phyloP scores from a whole-genome alignment of 768 basidiomycete species.

The Ramaria sp. region DNA sequence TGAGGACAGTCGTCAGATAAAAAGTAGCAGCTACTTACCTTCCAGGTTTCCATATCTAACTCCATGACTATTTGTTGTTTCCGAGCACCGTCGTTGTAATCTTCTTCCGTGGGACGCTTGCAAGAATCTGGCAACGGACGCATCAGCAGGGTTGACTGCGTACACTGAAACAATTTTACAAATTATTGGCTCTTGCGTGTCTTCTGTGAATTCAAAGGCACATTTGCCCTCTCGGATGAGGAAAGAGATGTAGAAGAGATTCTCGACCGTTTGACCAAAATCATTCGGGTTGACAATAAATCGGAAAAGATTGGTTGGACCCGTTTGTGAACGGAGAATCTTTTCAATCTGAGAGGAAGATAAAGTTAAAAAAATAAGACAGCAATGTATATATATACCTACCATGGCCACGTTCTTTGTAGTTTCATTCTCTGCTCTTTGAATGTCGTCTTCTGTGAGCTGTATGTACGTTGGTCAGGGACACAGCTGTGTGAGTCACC shows the following conservation, averaged over 20 bases:
- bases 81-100: slow-evolving; percentile 50
- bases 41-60: slow-evolving; percentile 85
- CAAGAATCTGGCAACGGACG: slow-evolving; percentile 38
- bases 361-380: not conserved
- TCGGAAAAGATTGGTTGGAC: slow-evolving; percentile 65
- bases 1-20: not conserved
- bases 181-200: slow-evolving; percentile 60
- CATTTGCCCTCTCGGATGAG: slow-evolving; percentile 79
- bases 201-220: slow-evolving; percentile 53
- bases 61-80: slow-evolving; percentile 87
- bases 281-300: slow-evolving; percentile 85
- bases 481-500: not conserved
- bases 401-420: slow-evolving; percentile 76
- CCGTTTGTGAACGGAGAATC: slow-evolving; percentile 39
- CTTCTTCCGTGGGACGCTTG: slow-evolving; percentile 51
- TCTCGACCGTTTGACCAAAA: slow-evolving; percentile 93
- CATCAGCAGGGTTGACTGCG: not conserved
- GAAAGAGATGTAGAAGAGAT: slow-evolving; percentile 92
- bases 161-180: slow-evolving; percentile 36
- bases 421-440: slow-evolving; percentile 79
- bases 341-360: slow-evolving; percentile 42
- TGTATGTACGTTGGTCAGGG: not conserved
- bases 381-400: slow-evolving; percentile 14
- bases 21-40: slow-evolving; percentile 34
- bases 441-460: slow-evolving; percentile 73